Percentiles rank a stretch among this genome's conserved stretches.
Conservation (phyloP, 2,329 filamentous ascomycete species). For the Pestalotiopsis sp. region DNA sequence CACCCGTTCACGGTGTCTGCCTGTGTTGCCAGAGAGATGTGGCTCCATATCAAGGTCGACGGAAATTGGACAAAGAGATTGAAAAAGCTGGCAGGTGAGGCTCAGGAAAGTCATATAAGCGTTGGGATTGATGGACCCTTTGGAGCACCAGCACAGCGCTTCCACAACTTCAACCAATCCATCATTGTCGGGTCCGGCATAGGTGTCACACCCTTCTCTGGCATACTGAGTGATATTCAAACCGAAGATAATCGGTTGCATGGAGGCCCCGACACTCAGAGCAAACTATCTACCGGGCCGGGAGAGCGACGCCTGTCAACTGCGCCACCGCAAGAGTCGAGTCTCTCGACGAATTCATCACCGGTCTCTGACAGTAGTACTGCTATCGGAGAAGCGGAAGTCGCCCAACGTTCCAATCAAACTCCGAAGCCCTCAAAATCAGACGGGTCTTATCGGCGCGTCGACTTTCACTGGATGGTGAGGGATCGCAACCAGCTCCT, state of each 20-base stretch:
- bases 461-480: conserved; percentile 64
- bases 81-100: conserved; percentile 40
- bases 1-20: conserved; percentile 61
- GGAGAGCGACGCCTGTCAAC: neutral
- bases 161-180: conserved; percentile 58
- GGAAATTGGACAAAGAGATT: conserved; percentile 57
- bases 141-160: conserved; percentile 58
- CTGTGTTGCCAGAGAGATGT: conserved; percentile 52
- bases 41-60: conserved; percentile 60
- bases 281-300: neutral
- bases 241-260: conserved; percentile 32
- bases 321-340: neutral
- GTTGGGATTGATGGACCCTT: conserved; percentile 60
- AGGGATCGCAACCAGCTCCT: conserved; percentile 56
- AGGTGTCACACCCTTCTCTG: conserved; percentile 59
- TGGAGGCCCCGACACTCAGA: conserved; percentile 1
- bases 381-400: neutral
- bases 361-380: neutral
- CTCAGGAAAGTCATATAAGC: conserved; percentile 38
- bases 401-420: neutral
- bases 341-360: neutral
- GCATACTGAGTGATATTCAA: conserved; percentile 57
- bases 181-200: conserved; percentile 60
- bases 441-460: conserved; percentile 40
- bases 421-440: conserved; percentile 15